Evolutionary conservation across 2,329 filamentous ascomycete species (phyloP).

Genomic region (Aspergillus quadricinctus): DNA sequence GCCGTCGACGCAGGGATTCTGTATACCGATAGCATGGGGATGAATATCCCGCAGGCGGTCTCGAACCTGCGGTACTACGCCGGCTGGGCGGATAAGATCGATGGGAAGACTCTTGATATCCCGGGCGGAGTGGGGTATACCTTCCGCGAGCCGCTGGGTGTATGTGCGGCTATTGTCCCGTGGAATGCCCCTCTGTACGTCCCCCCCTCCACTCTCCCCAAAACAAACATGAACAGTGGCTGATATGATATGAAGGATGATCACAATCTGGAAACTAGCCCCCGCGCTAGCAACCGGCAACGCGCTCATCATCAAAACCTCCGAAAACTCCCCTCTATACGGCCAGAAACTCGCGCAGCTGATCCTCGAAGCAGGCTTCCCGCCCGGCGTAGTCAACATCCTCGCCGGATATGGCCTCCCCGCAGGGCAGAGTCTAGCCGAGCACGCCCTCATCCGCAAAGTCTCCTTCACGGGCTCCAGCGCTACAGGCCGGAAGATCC

Average conservation of each 20-base stretch:
- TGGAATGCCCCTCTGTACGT: conserved; percentile 28
- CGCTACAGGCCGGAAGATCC: conserved; percentile 24
- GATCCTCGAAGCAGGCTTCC: conserved; percentile 50
- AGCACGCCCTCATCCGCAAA: conserved; percentile 29
- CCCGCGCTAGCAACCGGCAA: conserved; percentile 64
- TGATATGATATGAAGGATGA: conserved; percentile 18
- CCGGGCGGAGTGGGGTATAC: conserved; percentile 22
- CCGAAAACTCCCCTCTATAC: conserved; percentile 54
- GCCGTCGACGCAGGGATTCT: conserved; percentile 23
- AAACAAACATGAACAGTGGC: neutral
- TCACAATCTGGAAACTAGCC: conserved; percentile 50
- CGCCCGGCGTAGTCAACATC: conserved; percentile 43
- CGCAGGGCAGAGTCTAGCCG: conserved; percentile 35
- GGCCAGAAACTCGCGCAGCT: conserved; percentile 46
- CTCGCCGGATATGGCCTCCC: conserved; percentile 47
- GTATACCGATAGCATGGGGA: conserved; percentile 18
- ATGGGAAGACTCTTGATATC: conserved; percentile 21
- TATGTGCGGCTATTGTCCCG: conserved; percentile 27
- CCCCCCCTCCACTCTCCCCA: no score
- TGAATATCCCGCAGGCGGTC: conserved; percentile 21
- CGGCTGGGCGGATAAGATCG: conserved; percentile 28
- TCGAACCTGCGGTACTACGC: conserved; percentile 25
- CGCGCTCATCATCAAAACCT: conserved; percentile 64
- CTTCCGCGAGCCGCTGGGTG: conserved; percentile 23
- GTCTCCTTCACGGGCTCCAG: conserved; percentile 33